phyloP scores from a whole-genome alignment of 2,329 filamentous ascomycete genomes.

The Hypoxylon sp. region DNA sequence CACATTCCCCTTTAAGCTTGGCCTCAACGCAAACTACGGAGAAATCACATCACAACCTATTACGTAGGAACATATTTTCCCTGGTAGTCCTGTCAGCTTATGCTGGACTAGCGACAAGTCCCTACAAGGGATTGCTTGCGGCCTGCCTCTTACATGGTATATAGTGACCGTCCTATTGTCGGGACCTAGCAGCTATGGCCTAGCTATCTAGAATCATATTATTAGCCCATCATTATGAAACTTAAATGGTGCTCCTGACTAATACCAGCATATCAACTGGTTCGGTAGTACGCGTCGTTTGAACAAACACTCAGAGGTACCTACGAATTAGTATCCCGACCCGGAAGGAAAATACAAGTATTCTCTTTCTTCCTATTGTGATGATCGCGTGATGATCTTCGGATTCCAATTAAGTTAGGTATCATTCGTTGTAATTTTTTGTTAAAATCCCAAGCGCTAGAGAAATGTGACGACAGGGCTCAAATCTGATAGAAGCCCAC shows the following conservation, averaged over 20 bases:
- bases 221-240: conserved; percentile 18
- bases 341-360: conserved; percentile 28
- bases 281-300: conserved; percentile 19
- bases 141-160: conserved; percentile 27
- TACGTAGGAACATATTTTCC: conserved; percentile 16
- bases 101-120: conserved; percentile 16
- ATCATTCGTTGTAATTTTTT: conserved; percentile 21
- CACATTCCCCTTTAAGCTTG: conserved; percentile 45
- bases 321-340: conserved; percentile 29
- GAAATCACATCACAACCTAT: conserved; percentile 29
- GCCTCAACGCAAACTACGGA: conserved; percentile 28
- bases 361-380: conserved; percentile 5
- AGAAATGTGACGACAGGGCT: conserved; percentile 24
- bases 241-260: conserved; percentile 13
- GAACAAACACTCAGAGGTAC: conserved; percentile 7
- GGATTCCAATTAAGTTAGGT: conserved; percentile 29
- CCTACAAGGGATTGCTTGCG: conserved; percentile 17
- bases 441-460: conserved; percentile 16
- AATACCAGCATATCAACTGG: conserved; percentile 20
- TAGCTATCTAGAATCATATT: conserved; percentile 15
- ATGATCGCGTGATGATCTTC: conserved; percentile 40
- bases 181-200: conserved; percentile 1
- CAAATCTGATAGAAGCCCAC: conserved; percentile 28
- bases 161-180: conserved; percentile 14
- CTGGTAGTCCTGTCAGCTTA: conserved; percentile 23